Conservation (phyloP, 805 yeast genomes). For the Kuraishia piskuri region DNA sequence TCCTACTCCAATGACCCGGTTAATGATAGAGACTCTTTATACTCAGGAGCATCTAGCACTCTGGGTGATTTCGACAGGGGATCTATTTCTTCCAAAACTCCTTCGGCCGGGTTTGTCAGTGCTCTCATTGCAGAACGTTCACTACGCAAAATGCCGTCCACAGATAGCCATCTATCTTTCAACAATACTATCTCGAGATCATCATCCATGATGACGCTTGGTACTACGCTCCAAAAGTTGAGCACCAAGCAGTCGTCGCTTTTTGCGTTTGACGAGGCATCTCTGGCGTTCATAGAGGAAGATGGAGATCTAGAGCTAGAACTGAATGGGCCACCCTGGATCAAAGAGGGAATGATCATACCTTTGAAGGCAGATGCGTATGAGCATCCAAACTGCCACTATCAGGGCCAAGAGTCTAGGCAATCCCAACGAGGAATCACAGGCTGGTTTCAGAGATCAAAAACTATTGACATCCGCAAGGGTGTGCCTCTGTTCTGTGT, state of each 20-base stretch:
- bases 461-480: conserved; percentile 9
- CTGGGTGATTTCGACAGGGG: neutral
- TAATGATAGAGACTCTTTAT: neutral
- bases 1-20: neutral
- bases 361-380: neutral
- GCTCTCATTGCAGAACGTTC: conserved; percentile 17
- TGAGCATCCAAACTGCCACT: neutral
- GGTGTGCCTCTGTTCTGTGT: conserved; percentile 54
- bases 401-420: neutral
- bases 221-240: conserved; percentile 7
- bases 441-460: conserved; percentile 1
- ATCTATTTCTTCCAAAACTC: neutral
- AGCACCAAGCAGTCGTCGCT: neutral
- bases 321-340: conserved; percentile 68
- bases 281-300: conserved; percentile 21
- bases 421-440: neutral
- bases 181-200: neutral
- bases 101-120: conserved; percentile 15
- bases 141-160: conserved; percentile 12
- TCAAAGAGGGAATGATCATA: conserved; percentile 48
- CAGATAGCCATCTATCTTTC: conserved; percentile 9
- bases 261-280: neutral
- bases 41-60: neutral
- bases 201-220: conserved; percentile 4
- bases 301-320: conserved; percentile 54